Evolutionary conservation across 1,284 basidiomycete species (phyloP).

Genomic region (Quambalaria eucalypti): DNA sequence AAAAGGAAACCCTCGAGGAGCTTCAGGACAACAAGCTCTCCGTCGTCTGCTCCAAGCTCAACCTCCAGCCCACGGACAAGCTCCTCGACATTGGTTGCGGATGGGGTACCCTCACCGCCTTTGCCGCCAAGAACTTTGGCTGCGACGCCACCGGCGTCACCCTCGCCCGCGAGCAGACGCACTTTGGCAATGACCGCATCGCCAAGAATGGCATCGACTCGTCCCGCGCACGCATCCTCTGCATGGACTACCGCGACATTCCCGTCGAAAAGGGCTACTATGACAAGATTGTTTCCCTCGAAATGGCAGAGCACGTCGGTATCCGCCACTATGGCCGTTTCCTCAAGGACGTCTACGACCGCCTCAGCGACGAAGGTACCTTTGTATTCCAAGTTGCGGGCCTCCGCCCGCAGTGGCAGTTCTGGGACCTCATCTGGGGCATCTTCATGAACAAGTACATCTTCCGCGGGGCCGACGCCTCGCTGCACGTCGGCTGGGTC

Average conservation of each 20-base stretch:
- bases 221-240: constrained; percentile 77
- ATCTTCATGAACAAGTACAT: constrained; percentile 51
- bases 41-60: constrained; percentile 87
- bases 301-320: constrained; percentile 94
- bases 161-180: constrained; percentile 77
- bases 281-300: constrained; percentile 89
- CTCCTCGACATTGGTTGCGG: constrained; percentile 93
- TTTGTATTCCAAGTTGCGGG: constrained; percentile 96
- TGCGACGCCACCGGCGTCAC: constrained; percentile 94
- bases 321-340: constrained; percentile 84
- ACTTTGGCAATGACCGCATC: constrained; percentile 84
- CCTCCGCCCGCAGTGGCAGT: constrained; percentile 87
- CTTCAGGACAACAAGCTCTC: constrained; percentile 98
- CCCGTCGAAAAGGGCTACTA: constrained; percentile 68
- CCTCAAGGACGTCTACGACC: constrained; percentile 81
- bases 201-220: constrained; percentile 65
- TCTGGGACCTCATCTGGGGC: constrained; percentile 91
- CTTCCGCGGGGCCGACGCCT: constrained; percentile 86
- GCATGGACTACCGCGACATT: constrained; percentile 89
- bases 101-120: constrained; percentile 91
- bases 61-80: constrained; percentile 70
- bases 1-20: constrained; percentile 79
- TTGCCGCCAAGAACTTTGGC: constrained; percentile 92
- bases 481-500: constrained; percentile 88
- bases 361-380: constrained; percentile 86